Evolutionary conservation across 495 filamentous ascomycete species (phyloP).

Genomic region (Hypoxylon subgilvum): DNA sequence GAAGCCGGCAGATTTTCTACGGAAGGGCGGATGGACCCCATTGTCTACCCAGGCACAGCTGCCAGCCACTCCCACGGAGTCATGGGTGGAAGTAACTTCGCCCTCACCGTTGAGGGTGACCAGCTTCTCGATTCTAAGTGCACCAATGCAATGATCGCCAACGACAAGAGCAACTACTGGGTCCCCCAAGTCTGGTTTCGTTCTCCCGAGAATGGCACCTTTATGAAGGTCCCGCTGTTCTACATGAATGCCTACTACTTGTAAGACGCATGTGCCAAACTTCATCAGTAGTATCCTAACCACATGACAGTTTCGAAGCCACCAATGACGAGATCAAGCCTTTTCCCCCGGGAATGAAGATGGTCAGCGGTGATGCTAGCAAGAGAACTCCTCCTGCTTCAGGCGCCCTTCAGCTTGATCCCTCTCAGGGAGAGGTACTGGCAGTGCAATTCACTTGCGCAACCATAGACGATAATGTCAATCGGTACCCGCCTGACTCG

Average conservation of each 20-base stretch:
- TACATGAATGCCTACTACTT: slow-evolving; percentile 72
- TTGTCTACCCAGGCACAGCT: slow-evolving; percentile 62
- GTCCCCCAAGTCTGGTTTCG: slow-evolving; percentile 68
- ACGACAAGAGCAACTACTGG: slow-evolving; percentile 80
- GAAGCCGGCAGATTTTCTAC: slow-evolving; percentile 49
- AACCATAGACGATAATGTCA: slow-evolving; percentile 53
- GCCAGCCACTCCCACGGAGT: slow-evolving; percentile 69
- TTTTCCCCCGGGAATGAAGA: slow-evolving; percentile 72
- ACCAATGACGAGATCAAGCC: slow-evolving; percentile 64
- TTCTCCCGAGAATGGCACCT: slow-evolving; percentile 63
- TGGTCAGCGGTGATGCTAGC: slow-evolving; percentile 67
- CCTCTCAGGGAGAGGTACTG: slow-evolving; percentile 46
- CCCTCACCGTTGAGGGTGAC: slow-evolving; percentile 63
- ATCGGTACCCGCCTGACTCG: slow-evolving; percentile 52
- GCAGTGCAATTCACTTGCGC: slow-evolving; percentile 52
- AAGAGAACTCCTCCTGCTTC: slow-evolving; percentile 48
- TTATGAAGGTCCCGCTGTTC: slow-evolving; percentile 65
- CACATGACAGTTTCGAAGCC: slow-evolving; percentile 56
- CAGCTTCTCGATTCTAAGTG: slow-evolving; percentile 64
- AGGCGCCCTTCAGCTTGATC: slow-evolving; percentile 42
- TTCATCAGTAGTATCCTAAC: slow-evolving; percentile 1
- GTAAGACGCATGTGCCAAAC: slow-evolving; percentile 40
- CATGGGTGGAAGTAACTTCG: slow-evolving; percentile 73
- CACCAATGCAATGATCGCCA: slow-evolving; percentile 65
- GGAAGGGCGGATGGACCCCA: slow-evolving; percentile 65